Base-by-base conservation (phyloP, 169 alveolate genomes). In the Plasmodium coatneyi region DNA sequence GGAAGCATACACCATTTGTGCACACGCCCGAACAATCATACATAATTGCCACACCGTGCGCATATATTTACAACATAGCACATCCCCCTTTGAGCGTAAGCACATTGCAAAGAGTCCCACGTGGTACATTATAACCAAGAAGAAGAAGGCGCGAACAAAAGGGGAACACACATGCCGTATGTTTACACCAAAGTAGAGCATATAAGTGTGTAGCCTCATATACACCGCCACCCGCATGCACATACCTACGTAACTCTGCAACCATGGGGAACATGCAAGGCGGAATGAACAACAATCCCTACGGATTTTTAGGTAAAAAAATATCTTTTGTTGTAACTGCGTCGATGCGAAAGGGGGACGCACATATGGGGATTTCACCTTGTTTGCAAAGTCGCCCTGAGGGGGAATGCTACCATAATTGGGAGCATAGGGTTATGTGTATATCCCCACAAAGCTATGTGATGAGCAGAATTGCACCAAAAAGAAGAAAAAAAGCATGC, bases 211-310 rank as follows among this genome's bases (percentile, higher is more conserved):
- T 74, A 36, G n/a, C 22, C 9, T 5, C 22, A 74, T 36, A n/a
- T 32, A 16, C 43, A 34, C 16, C 46, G 1, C 46, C 71, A 82
- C 25, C 41, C 71, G 60, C n/a, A 52, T 43, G 28, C 41, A 76
- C 41, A 28, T 54, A 49, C 7, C 19, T 82, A 9, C 46, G 16
- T 43, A 80, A 41, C 43, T 46, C 14, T 10, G 9, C 19, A 22
- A 19, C 5, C 46, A 86, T 86, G 93, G 93, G 93, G 32, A 86
- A 86, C 54, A 41, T 81, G 32, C 93, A 74, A 52, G 93, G 93
- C 9, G 93, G 93, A 46, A 86, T 86, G 93, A 82, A 82, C 78
- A 86, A 86, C 80, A 74, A 74, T 30, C 93, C 93, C 16, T 86
- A 86, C 70, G 93, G 93, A 74, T 86, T 74, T 76, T 86, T 86